Percentiles rank a stretch among this genome's conserved stretches.
phyloP scores from a whole-genome alignment of 1,139 yeast genomes.

The Taphrina pruni region DNA sequence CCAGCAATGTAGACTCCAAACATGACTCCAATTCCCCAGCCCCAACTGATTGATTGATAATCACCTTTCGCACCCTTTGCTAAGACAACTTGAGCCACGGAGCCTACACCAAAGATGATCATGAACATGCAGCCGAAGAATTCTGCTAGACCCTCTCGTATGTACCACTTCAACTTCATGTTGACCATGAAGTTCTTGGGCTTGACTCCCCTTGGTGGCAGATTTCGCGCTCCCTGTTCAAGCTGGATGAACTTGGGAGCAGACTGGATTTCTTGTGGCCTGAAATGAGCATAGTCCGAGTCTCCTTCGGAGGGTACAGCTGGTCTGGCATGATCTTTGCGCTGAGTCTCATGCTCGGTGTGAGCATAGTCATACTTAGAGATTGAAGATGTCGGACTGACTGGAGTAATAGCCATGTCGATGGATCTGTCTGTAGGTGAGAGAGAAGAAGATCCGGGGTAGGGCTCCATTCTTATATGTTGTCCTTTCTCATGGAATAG shows the following conservation, averaged over 20 bases:
- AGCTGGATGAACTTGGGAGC: conserved; percentile 41
- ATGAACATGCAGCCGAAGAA: conserved; percentile 48
- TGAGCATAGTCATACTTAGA: conserved; percentile 27
- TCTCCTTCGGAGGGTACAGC: neutral
- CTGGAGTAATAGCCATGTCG: conserved; percentile 17
- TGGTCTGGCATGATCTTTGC: conserved; percentile 5
- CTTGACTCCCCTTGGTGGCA: neutral
- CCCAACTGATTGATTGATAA: conserved; percentile 55
- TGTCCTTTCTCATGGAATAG: neutral
- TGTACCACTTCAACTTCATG: conserved; percentile 45
- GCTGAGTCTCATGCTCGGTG: conserved; percentile 23
- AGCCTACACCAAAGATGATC: conserved; percentile 41
- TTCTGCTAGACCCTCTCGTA: conserved; percentile 55
- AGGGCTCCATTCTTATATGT: conserved; percentile 1
- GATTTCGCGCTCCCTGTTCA: conserved; percentile 34
- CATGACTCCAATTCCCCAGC: conserved; percentile 54
- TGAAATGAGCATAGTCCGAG: conserved; percentile 35
- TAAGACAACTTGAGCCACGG: conserved; percentile 48
- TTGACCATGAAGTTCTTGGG: conserved; percentile 29
- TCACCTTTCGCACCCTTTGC: conserved; percentile 54
- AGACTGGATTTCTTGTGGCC: conserved; percentile 36
- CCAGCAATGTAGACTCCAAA: conserved; percentile 47
- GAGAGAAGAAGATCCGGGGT: conserved; percentile 15
- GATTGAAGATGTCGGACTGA: conserved; percentile 18
- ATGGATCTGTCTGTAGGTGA: conserved; percentile 7